These are phyloP conservation scores for Puccinia triticina DNA, from an alignment of 1,284 basidiomycete genomes.

Conservation along the genomic window DNA sequence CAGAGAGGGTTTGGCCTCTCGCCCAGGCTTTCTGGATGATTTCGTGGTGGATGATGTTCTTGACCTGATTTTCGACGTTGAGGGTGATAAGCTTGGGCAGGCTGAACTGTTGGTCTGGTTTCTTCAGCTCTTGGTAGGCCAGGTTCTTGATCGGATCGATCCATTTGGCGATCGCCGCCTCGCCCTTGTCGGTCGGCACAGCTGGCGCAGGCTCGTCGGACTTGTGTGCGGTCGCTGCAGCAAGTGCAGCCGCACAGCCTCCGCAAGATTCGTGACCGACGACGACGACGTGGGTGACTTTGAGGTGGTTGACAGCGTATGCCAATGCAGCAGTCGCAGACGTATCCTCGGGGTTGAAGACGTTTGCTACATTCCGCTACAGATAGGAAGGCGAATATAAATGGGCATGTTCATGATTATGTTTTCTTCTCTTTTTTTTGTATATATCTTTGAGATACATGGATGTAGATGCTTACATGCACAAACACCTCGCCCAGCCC, in stretches of 20 bases:
- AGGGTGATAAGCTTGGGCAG: constrained; percentile 25
- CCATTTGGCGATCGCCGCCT: constrained; percentile 53
- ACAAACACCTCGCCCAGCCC: constrained; percentile 44
- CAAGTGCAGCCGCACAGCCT: constrained; percentile 44
- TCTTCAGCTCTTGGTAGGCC: constrained; percentile 51
- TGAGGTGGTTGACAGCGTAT: constrained; percentile 38
- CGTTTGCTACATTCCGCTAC: constrained; percentile 41
- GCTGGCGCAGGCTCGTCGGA: constrained; percentile 9
- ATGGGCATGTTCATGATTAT: not conserved
- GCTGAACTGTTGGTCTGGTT: constrained; percentile 18
- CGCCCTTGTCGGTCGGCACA: constrained; percentile 5
- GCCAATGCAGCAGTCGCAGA: constrained; percentile 43
- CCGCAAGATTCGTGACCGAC: constrained; percentile 46
- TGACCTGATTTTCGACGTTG: constrained; percentile 53
- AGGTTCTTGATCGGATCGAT: constrained; percentile 53
- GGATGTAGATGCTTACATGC: constrained; percentile 28
- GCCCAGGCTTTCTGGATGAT: constrained; percentile 54
- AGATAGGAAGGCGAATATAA: not conserved
- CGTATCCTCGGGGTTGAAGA: constrained; percentile 44
- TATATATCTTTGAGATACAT: not conserved
- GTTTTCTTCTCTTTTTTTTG: not conserved
- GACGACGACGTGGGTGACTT: constrained; percentile 44
- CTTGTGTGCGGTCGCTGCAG: constrained; percentile 4
- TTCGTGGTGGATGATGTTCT: constrained; percentile 52
- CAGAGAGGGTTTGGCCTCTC: constrained; percentile 51